Base-by-base conservation (phyloP, 495 filamentous ascomycete species). In the Hypomontagnella submonticulosa region DNA sequence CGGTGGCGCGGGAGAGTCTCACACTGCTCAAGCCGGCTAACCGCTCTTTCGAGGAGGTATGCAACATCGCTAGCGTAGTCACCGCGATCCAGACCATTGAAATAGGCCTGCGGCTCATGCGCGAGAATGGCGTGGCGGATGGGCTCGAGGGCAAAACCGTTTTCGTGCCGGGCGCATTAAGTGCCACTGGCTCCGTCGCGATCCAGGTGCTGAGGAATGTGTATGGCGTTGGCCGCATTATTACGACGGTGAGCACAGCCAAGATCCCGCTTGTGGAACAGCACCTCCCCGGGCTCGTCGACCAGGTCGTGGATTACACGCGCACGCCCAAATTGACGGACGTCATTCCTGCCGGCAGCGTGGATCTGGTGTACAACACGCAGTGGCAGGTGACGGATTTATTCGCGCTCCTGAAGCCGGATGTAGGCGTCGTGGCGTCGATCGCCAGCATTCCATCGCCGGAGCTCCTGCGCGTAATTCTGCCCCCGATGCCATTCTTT, bases 351-450 rank as follows among this genome's bases (percentile, higher is more conserved):
- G 65, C 75, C 3, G 77, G 77, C 11, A 79, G 69, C 6, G 78
- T 86, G 9, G 84, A 88, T 66, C 79, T 84, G 63, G 72, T 86
- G 32, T 80, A 81, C 36, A 85, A 87, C 68, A 85, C 84, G 30
- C 71, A 68, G 70, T 77, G 59, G 76, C 52, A 41, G 12, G 52
- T 57, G 52, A 69, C 7, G 61, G 75, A 66, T 27, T 74, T 66
- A 27, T 73, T 85, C 13, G 60, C 74, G 9, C 67, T 82, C 1
- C 60, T 76, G 62, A 75, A 77, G 13, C 73, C 67, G 37, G 69
- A 78, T 11, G 77, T 71, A 0, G 78, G 81, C 2, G 64, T 73
- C 19, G 70, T 81, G 18, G 67, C 80, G 16, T 77, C 73, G 13
- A 80, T 85, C 52, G 64, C 73, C 9, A 77, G 77, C 27, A 52